These are phyloP conservation scores for Candida sojae DNA, from an alignment of 1,139 yeast species.

Conservation along the genomic window DNA sequence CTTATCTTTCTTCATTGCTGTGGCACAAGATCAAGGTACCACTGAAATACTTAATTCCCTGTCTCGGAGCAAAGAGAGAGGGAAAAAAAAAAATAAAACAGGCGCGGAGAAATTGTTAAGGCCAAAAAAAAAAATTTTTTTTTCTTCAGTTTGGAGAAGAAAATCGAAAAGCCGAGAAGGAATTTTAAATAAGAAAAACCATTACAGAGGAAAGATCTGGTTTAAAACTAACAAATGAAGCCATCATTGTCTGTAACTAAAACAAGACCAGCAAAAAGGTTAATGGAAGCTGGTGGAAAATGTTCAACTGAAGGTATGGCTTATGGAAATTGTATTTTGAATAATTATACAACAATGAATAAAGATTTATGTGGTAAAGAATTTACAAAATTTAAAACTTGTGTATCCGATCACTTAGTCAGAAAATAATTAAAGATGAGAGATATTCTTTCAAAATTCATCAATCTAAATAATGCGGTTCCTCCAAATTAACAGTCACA, in stretches of 20 bases:
- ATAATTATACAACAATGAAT: conserved; percentile 53
- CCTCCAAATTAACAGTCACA: too few relatives aligned
- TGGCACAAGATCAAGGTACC: too few relatives aligned
- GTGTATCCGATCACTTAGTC: conserved; percentile 42
- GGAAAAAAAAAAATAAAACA: too few relatives aligned
- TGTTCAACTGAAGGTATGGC: conserved; percentile 46
- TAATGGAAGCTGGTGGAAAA: conserved; percentile 36
- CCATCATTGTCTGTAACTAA: conserved; percentile 13
- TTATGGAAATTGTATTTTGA: conserved; percentile 66
- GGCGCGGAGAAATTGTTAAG: background rate
- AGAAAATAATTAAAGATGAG: conserved; percentile 2
- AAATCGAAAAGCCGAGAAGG: background rate
- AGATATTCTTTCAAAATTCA: too few relatives aligned
- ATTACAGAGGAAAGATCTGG: too few relatives aligned
- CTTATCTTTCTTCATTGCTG: too few relatives aligned
- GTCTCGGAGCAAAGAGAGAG: too few relatives aligned
- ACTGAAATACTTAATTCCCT: too few relatives aligned
- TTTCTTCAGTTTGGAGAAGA: too few relatives aligned
- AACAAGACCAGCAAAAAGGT: conserved; percentile 42
- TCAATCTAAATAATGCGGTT: too few relatives aligned
- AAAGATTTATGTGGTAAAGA: conserved; percentile 61
- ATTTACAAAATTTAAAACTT: conserved; percentile 54
- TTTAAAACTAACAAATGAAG: background rate
- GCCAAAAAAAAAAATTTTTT: background rate
- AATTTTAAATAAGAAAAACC: too few relatives aligned